These are phyloP conservation scores for Hortiboletus campestris DNA, from an alignment of 768 basidiomycete genomes.

Conservation along the genomic window DNA sequence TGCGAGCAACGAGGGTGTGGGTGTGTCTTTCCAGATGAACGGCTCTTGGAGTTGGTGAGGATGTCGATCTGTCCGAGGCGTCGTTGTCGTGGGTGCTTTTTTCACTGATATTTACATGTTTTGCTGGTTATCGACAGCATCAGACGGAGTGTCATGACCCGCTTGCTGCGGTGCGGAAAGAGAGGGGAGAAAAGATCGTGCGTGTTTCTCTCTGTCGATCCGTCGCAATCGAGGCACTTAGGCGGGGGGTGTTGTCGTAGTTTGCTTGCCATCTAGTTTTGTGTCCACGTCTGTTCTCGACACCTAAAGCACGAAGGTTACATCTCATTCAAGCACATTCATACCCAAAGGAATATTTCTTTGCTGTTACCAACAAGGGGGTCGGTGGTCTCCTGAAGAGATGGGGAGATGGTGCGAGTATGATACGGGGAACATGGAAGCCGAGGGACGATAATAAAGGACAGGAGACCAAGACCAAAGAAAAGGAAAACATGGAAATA, in stretches of 20 bases:
- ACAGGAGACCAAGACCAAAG: slow-evolving; percentile 9
- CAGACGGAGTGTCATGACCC: slow-evolving; percentile 89
- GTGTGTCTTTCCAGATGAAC: slow-evolving; percentile 82
- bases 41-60: slow-evolving; percentile 76
- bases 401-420: slow-evolving; percentile 84
- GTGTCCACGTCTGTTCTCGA: slow-evolving; percentile 60
- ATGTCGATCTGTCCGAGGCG: background rate
- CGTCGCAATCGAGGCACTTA: background rate
- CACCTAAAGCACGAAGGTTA: slow-evolving; percentile 72
- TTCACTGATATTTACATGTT: background rate
- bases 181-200: slow-evolving; percentile 85
- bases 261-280: slow-evolving; percentile 75
- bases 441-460: slow-evolving; percentile 33
- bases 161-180: slow-evolving; percentile 69
- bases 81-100: background rate
- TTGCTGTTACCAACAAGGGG: slow-evolving; percentile 88
- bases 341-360: slow-evolving; percentile 89
- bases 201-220: slow-evolving; percentile 17
- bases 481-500: slow-evolving; percentile 22
- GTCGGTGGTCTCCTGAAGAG: slow-evolving; percentile 73
- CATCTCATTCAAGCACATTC: slow-evolving; percentile 81
- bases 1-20: slow-evolving; percentile 68
- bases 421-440: slow-evolving; percentile 75
- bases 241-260: slow-evolving; percentile 33
- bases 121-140: slow-evolving; percentile 45